Percentiles rank a stretch among this genome's conserved stretches.
These are phyloP conservation scores for Lactifluus piperatus DNA, from an alignment of 768 basidiomycete genomes.

Conservation along the genomic window DNA sequence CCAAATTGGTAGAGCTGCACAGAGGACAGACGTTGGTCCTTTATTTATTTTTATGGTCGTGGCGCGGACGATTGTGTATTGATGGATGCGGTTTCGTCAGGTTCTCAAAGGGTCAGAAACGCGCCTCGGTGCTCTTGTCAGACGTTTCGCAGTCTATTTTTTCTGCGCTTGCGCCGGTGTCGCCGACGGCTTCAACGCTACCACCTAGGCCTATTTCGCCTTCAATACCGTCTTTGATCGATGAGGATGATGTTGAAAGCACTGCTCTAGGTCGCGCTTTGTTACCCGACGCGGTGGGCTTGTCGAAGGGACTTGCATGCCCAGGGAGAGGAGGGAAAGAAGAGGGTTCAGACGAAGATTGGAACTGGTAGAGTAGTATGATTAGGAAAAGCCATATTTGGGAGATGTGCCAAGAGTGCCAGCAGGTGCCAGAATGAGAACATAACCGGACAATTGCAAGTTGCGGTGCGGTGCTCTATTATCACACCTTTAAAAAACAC, in stretches of 20 bases:
- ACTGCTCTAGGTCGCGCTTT: background rate
- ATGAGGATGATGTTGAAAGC: slow-evolving; percentile 4
- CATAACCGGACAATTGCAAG: too few species aligned
- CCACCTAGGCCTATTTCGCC: slow-evolving; percentile 16
- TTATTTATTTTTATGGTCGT: background rate
- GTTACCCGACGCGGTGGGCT: background rate
- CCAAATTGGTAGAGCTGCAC: slow-evolving; percentile 43
- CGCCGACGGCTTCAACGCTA: background rate
- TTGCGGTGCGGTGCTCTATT: too few species aligned
- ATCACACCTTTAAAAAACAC: too few species aligned
- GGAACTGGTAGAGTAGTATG: slow-evolving; percentile 20
- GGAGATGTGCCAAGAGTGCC: too few species aligned
- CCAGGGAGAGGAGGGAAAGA: too few species aligned
- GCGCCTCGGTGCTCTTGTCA: slow-evolving; percentile 54
- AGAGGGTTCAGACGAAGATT: too few species aligned
- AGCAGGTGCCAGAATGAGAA: too few species aligned
- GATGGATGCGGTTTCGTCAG: slow-evolving; percentile 28
- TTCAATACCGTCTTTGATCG: slow-evolving; percentile 10
- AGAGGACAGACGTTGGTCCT: slow-evolving; percentile 43
- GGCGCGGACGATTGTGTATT: background rate
- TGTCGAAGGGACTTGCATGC: background rate
- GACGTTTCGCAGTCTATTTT: slow-evolving; percentile 54
- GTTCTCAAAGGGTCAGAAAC: slow-evolving; percentile 59
- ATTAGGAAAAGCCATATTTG: too few species aligned
- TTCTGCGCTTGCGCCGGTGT: slow-evolving; percentile 26